phyloP scores from a whole-genome alignment of 192 early-diverging fungal species.

The Physocladia obscura region DNA sequence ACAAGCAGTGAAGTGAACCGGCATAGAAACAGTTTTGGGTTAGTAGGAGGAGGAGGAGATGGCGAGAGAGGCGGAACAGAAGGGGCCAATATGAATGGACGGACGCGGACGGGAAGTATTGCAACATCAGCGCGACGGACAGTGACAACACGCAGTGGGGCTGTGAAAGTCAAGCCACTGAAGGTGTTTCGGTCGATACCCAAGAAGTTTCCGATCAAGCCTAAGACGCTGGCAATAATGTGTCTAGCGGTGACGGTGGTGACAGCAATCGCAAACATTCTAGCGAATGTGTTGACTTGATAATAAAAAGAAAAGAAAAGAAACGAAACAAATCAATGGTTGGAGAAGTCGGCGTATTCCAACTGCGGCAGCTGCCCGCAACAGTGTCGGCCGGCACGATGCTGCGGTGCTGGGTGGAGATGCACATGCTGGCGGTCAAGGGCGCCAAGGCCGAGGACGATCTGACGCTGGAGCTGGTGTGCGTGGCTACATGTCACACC shows the following conservation, averaged over 20 bases:
- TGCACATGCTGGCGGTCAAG: conserved; percentile 16
- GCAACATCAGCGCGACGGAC: neutral
- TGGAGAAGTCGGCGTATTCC: neutral
- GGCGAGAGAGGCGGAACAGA: neutral
- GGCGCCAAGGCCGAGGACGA: conserved; percentile 29
- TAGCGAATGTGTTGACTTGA: too few relatives aligned
- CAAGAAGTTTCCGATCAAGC: conserved; percentile 16
- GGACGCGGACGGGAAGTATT: neutral
- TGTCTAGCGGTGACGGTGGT: conserved; percentile 16
- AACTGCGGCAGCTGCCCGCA: conserved; percentile 12
- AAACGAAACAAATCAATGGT: neutral
- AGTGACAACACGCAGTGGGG: neutral
- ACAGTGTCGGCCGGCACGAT: neutral
- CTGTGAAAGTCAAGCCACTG: too few relatives aligned
- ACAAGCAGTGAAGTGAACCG: too few relatives aligned
- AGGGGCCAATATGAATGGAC: neutral
- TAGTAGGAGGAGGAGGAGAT: too few relatives aligned
- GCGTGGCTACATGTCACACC: neutral
- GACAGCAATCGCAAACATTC: conserved; percentile 10
- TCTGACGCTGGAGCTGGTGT: conserved; percentile 17
- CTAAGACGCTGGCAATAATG: conserved; percentile 11
- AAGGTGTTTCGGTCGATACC: conserved; percentile 33
- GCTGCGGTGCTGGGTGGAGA: conserved; percentile 19
- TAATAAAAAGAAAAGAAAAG: neutral
- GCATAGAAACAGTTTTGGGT: too few relatives aligned